phyloP scores from a whole-genome alignment of 805 yeast species.

The Candida peoriensis region DNA sequence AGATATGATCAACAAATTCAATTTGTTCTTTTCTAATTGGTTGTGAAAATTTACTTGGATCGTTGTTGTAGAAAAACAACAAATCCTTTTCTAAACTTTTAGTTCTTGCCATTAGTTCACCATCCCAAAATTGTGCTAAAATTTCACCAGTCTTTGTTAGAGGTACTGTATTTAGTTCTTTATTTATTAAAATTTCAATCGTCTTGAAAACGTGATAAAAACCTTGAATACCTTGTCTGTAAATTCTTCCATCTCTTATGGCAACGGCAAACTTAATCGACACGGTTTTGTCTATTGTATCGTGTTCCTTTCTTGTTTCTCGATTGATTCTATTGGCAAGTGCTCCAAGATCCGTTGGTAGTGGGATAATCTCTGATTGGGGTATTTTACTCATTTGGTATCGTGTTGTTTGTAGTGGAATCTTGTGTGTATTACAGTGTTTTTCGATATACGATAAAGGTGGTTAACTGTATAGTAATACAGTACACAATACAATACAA shows the following conservation, averaged over 20 bases:
- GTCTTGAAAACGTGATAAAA: conserved; percentile 65
- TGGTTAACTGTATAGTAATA: too few species aligned
- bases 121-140: conserved; percentile 59
- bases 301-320: conserved; percentile 62
- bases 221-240: conserved; percentile 75
- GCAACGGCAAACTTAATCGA: conserved; percentile 71
- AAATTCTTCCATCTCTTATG: conserved; percentile 66
- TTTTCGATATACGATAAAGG: not conserved
- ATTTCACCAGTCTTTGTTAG: conserved; percentile 31
- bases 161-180: conserved; percentile 37
- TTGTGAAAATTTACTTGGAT: conserved; percentile 45
- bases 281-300: conserved; percentile 63
- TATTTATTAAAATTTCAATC: conserved; percentile 48
- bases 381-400: conserved; percentile 17
- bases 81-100: conserved; percentile 56
- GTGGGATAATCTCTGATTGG: conserved; percentile 59
- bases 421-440: not conserved
- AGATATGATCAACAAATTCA: conserved; percentile 57
- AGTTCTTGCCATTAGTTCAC: conserved; percentile 56
- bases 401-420: not conserved
- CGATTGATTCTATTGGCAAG: conserved; percentile 75
- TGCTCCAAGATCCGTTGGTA: conserved; percentile 78
- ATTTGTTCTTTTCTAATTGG: conserved; percentile 62
- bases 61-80: conserved; percentile 58
- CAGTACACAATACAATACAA: too few species aligned